Evolutionary conservation across 2,329 filamentous ascomycete genomes (phyloP).

Genomic region (Xylaria arbuscula): DNA sequence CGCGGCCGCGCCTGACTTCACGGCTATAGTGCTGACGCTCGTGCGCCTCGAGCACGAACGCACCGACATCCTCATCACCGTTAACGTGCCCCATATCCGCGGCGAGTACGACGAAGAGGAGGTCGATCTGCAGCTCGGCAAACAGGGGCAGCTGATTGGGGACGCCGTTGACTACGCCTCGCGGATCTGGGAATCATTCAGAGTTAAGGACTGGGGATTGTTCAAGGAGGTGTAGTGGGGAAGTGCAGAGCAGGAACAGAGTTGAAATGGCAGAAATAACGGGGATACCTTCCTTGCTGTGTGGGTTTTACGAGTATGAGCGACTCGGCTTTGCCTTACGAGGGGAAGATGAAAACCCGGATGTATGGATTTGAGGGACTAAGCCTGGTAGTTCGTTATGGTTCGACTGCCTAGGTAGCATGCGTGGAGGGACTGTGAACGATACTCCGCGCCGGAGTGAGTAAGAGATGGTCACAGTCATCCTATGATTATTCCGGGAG

Average conservation of each 20-base stretch:
- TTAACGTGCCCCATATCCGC: conserved; percentile 87
- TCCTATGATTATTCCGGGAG: no score
- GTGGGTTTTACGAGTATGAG: background rate
- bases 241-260: background rate
- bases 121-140: conserved; percentile 73
- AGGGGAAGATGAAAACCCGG: background rate
- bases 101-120: conserved; percentile 79
- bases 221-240: conserved; percentile 62
- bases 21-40: conserved; percentile 80
- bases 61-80: conserved; percentile 85
- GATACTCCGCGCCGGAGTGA: no score
- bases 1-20: conserved; percentile 67
- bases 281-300: no score
- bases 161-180: conserved; percentile 75
- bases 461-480: no score
- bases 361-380: no score
- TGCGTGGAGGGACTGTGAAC: no score
- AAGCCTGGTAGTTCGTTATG: no score
- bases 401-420: no score
- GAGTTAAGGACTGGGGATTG: conserved; percentile 82
- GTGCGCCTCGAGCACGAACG: conserved; percentile 78
- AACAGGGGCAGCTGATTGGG: conserved; percentile 74
- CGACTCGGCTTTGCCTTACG: background rate
- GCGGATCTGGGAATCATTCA: conserved; percentile 76
- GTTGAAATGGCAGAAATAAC: background rate